A percentile compares a stretch with the other conserved stretches of the same genome.
Conservation (phyloP, 805 yeast genomes). For the Kodamaea kaohsiungensis region DNA sequence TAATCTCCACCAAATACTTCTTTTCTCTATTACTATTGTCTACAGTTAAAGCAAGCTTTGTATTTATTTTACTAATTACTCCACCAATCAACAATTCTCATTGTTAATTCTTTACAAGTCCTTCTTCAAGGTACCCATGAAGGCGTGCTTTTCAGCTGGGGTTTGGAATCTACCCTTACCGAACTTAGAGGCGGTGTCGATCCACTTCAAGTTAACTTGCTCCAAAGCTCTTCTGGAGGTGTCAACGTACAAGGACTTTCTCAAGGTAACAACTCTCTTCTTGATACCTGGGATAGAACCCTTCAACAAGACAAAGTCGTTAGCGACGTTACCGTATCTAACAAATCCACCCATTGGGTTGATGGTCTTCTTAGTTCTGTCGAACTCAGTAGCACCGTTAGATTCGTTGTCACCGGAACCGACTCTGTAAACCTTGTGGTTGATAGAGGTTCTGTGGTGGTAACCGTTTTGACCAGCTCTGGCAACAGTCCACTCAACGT, state of each 20-base stretch:
- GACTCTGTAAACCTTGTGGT: constrained; percentile 99
- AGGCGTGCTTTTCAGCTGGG: constrained; percentile 99
- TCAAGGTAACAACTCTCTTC: constrained; percentile 98
- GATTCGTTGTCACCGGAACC: constrained; percentile 96
- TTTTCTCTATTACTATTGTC: background rate
- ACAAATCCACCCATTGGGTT: constrained; percentile 99
- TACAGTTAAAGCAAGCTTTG: background rate
- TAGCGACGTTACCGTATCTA: constrained; percentile 96
- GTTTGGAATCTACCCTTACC: constrained; percentile 99
- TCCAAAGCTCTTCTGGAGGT: constrained; percentile 97
- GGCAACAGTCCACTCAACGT: constrained; percentile 98
- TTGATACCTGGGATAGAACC: constrained; percentile 99
- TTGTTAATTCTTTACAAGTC: constrained; percentile 56
- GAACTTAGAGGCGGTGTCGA: constrained; percentile 99
- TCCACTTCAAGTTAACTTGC: constrained; percentile 97
- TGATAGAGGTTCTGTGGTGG: constrained; percentile 99
- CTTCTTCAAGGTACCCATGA: constrained; percentile 99
- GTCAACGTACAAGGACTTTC: constrained; percentile 98
- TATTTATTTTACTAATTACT: background rate
- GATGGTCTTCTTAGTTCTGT: constrained; percentile 99
- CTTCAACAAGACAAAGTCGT: constrained; percentile 96
- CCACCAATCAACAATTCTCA: background rate
- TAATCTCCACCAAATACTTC: too few relatives aligned
- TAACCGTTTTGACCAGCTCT: constrained; percentile 99
- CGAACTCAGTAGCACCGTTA: constrained; percentile 94